Percentiles rank a stretch among this genome's conserved stretches.
phyloP scores from a whole-genome alignment of 495 filamentous ascomycete species.

The Aspergillus campestris region DNA sequence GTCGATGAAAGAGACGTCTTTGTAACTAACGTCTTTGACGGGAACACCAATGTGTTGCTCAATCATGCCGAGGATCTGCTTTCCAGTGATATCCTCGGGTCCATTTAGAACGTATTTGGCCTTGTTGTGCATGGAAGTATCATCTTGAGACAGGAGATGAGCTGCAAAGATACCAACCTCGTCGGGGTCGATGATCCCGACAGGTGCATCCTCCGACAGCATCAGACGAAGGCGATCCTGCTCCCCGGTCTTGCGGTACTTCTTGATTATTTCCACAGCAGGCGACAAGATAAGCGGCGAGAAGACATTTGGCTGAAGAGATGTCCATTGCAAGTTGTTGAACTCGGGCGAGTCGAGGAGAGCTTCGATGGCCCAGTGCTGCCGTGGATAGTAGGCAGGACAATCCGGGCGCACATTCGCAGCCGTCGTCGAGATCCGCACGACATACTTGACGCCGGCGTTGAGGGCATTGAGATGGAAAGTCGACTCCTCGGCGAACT shows the following conservation, averaged over 20 bases:
- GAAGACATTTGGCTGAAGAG: conserved; percentile 38
- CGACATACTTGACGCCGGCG: conserved; percentile 39
- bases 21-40: conserved; percentile 28
- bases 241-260: conserved; percentile 31
- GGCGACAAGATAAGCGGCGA: conserved; percentile 10
- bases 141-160: conserved; percentile 25
- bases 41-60: conserved; percentile 29
- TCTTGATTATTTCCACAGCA: conserved; percentile 23
- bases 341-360: conserved; percentile 32
- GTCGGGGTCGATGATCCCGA: conserved; percentile 27
- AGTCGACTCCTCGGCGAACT: conserved; percentile 35
- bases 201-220: conserved; percentile 23
- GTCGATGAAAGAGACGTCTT: conserved; percentile 30
- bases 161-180: conserved; percentile 36
- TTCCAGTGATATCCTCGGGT: conserved; percentile 33
- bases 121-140: conserved; percentile 26
- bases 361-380: conserved; percentile 39
- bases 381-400: conserved; percentile 31
- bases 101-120: conserved; percentile 37
- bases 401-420: conserved; percentile 34
- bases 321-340: conserved; percentile 34
- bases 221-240: conserved; percentile 22
- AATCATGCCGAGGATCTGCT: conserved; percentile 29
- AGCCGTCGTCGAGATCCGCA: conserved; percentile 39
- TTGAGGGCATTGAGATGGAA: conserved; percentile 30